phyloP scores from a whole-genome alignment of 371 early-diverging fungal species.

The Choanephora cucurbitarum region DNA sequence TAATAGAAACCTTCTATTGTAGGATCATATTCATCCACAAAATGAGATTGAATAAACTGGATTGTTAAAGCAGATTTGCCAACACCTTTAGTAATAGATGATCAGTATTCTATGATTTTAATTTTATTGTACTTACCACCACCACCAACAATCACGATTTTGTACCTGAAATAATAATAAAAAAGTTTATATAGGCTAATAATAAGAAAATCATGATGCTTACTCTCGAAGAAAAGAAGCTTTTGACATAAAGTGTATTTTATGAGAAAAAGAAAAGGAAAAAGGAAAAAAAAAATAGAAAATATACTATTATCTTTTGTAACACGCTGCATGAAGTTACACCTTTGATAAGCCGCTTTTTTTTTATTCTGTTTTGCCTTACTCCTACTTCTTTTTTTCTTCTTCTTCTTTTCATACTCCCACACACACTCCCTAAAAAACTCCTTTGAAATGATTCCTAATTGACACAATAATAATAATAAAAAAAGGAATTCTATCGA shows the following conservation, averaged over 20 bases:
- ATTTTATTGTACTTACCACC: neutral
- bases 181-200: too few relatives aligned
- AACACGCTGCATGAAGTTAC: conserved; percentile 1
- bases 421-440: neutral
- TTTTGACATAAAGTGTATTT: neutral
- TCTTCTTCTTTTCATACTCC: too few relatives aligned
- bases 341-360: neutral
- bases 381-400: neutral
- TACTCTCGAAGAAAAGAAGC: neutral
- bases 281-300: neutral
- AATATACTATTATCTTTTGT: neutral
- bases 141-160: neutral
- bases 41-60: conserved; percentile 89
- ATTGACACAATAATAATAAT: neutral
- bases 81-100: conserved; percentile 54
- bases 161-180: neutral
- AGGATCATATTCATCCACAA: conserved; percentile 94
- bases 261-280: neutral
- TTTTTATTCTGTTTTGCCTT: neutral
- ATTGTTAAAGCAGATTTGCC: conserved; percentile 91
- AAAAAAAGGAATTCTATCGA: neutral
- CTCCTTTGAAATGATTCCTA: neutral
- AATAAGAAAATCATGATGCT: neutral
- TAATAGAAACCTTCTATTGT: conserved; percentile 78
- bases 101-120: too few relatives aligned